Conservation (phyloP, 78 protist genomes). For the Polysphondylium violaceum region DNA sequence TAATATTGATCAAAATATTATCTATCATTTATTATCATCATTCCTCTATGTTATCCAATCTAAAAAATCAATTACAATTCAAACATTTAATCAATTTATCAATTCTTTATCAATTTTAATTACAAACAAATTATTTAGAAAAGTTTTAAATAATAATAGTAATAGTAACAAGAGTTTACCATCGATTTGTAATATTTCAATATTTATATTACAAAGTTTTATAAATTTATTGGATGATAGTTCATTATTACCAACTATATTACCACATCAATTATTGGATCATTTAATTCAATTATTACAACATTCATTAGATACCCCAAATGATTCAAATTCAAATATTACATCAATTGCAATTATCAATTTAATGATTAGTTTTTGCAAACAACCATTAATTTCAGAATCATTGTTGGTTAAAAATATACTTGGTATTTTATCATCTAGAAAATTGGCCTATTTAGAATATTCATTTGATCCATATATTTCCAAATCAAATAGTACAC, state of each 20-base stretch:
- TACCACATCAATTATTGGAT: slow-evolving; percentile 19
- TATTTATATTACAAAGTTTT: slow-evolving; percentile 21
- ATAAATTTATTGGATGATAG: background rate
- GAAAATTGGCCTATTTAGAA: background rate
- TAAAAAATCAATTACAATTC: background rate
- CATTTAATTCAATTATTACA: background rate
- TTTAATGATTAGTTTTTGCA: slow-evolving; percentile 21
- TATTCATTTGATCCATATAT: slow-evolving; percentile 26
- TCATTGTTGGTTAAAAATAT: background rate
- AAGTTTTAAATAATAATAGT: background rate
- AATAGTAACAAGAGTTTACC: background rate
- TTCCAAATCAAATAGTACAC: background rate
- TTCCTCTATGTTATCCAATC: background rate
- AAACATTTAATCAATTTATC: slow-evolving; percentile 5
- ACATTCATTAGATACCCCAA: slow-evolving; percentile 3
- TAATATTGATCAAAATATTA: background rate
- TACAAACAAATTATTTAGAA: background rate
- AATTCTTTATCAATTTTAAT: background rate
- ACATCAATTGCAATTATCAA: slow-evolving; percentile 2
- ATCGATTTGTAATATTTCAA: slow-evolving; percentile 19
- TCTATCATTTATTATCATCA: slow-evolving; percentile 4
- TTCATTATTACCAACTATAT: background rate
- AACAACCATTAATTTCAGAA: slow-evolving; percentile 47
- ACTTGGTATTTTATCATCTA: background rate
- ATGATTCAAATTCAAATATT: background rate